Base-by-base conservation (phyloP, 2,329 filamentous ascomycete species). In the Monosporascus ibericus region DNA sequence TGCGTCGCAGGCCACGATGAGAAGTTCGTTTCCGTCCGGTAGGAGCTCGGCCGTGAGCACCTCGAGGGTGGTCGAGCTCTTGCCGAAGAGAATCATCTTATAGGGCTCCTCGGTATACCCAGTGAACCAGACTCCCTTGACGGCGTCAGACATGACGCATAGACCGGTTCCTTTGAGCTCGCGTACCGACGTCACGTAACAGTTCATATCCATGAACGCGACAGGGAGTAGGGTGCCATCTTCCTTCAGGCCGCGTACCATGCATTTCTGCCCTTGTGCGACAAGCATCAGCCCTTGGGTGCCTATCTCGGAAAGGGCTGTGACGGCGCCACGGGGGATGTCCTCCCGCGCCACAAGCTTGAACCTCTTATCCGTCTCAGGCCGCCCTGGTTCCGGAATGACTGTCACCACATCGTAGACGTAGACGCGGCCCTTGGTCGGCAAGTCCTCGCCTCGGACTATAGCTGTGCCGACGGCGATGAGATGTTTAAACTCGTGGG, bases 21-120 rank as follows among this genome's bases (percentile, higher is more conserved):
- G 90, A 14, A 99, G 75, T 54, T 91, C 85, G 52, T 88, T 85
- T 7, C 89, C 89, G 62, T 92, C 87, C 0, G 94, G 94, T 7
- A 99, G 73, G 63, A 99, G 92, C 54, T 97, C 92, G 2, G 89
- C 90, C 6, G 86, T 81, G 36, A 95, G 70, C 20, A 95, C 82
- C 63, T 94, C 88, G 61, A 96, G 76, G 44, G 82, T 82, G 20
- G 88, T 86, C 39, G 86, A 80, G 61, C 87, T 90, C 71, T 96
- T 96, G 42, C 92, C 91, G 59, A 97, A 91, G 3, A 96, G 79
- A 56, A 91, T 87, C 84, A 99, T 91, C 60, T 88, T 92, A 68
- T 97, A 99, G 1, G 94, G 94, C 65, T 97, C 94, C 72, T 99
- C 92, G 8, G 89, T 94, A 66, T 96, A 99, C 0, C 94, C 94